Conservation (phyloP, 2,329 filamentous ascomycete genomes). For the Diplodia seriata region DNA sequence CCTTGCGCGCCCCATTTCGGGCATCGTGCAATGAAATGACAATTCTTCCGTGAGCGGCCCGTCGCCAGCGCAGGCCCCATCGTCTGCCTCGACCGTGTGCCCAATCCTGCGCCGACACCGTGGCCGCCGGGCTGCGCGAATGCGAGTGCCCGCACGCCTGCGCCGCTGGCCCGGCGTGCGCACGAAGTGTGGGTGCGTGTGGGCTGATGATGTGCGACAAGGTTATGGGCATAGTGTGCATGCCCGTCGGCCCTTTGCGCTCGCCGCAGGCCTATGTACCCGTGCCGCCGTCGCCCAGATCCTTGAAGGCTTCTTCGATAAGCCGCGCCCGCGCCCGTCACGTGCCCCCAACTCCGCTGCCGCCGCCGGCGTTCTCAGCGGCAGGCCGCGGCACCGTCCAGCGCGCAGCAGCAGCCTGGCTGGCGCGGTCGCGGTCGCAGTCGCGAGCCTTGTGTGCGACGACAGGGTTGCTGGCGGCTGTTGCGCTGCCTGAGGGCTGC, state of each 20-base stretch:
- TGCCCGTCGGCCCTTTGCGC: slow-evolving; percentile 2
- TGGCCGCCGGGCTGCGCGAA: neutral
- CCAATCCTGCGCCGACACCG: slow-evolving; percentile 7
- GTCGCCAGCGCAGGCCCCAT: slow-evolving; percentile 1
- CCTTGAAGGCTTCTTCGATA: neutral
- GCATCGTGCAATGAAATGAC: slow-evolving; percentile 24
- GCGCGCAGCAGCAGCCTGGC: neutral
- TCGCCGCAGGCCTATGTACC: slow-evolving; percentile 1
- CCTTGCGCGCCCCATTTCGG: neutral
- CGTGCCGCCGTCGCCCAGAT: slow-evolving; percentile 1
- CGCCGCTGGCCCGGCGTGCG: neutral
- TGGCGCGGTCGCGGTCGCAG: neutral
- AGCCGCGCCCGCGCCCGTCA: neutral
- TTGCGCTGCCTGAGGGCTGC: slow-evolving; percentile 6
- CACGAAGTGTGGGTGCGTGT: neutral
- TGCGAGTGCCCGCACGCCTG: neutral
- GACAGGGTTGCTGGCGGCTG: slow-evolving; percentile 7
- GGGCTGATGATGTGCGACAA: slow-evolving; percentile 1
- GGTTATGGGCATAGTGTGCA: too few relatives aligned
- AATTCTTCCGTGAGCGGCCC: slow-evolving; percentile 17
- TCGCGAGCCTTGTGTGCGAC: neutral
- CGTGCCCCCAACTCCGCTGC: neutral
- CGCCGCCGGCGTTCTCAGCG: slow-evolving; percentile 2
- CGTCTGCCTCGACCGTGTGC: slow-evolving; percentile 20
- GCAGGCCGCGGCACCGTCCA: neutral